A percentile compares a stretch with the other conserved stretches of the same genome.
These are phyloP conservation scores for Fusarium mexicanum DNA, from an alignment of 2,329 filamentous ascomycete species.

Conservation along the genomic window DNA sequence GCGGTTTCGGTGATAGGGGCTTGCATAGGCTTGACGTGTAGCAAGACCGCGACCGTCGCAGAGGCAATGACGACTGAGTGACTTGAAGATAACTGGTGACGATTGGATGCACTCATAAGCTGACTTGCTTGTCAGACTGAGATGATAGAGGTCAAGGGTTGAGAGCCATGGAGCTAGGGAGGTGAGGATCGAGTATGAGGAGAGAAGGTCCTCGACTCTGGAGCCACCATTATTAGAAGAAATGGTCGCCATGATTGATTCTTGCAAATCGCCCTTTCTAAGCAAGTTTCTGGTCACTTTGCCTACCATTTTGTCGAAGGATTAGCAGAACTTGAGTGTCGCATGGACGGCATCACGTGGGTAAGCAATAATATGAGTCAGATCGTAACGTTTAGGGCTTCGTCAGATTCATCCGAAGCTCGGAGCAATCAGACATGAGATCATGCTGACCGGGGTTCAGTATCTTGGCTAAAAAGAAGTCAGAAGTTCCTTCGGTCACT, in stretches of 20 bases:
- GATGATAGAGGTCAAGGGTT: constrained; percentile 20
- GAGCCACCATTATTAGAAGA: rapidly evolving
- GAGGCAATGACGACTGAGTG: constrained; percentile 4
- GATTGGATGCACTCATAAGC: background rate
- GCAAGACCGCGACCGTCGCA: constrained; percentile 29
- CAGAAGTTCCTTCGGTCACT: rapidly evolving
- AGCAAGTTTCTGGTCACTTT: too few relatives aligned
- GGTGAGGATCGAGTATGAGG: constrained; percentile 26
- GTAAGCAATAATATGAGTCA: background rate
- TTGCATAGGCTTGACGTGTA: constrained; percentile 5
- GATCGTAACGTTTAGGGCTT: background rate
- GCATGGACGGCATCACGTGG: background rate
- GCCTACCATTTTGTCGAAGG: rapidly evolving
- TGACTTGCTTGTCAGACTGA: constrained; percentile 4
- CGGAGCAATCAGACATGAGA: background rate
- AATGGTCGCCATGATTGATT: background rate
- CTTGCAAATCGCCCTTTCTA: too few relatives aligned
- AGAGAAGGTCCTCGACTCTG: constrained; percentile 1
- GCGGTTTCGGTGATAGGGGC: background rate
- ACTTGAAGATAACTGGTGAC: constrained; percentile 5
- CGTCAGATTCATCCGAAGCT: background rate
- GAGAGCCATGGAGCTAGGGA: constrained; percentile 29
- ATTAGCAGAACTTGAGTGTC: rapidly evolving
- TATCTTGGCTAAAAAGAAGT: background rate
- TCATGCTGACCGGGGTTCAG: background rate